Base-by-base conservation (phyloP, 495 filamentous ascomycete species). In the Tuber microsphaerosporum region DNA sequence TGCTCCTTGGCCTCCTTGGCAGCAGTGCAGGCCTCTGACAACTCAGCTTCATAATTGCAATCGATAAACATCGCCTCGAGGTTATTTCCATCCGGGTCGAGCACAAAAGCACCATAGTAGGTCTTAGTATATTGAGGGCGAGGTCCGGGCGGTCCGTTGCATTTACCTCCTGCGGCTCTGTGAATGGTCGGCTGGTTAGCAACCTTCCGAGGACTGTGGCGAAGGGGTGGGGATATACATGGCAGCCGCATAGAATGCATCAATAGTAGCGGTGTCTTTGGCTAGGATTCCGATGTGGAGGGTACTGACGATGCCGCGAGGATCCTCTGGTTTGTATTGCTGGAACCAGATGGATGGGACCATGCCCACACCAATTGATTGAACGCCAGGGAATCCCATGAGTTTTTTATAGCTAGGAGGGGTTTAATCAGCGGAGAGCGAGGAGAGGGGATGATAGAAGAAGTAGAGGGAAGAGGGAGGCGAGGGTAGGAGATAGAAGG, bases 61-160 rank as follows among this genome's bases (percentile, higher is more conserved):
- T 65, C 56, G 3, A 65, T 65, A 17, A 17, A 75, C 26, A 73
- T 43, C 0, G 69, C 68, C 42, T 75, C 74, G 69, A 75, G 43
- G 51, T 75, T 75, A 41, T 71, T 42, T 39, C 74, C 74, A 14
- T 75, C 74, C 8, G 70, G 69, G 39, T 75, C 74, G 14, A 22
- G 16, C 37, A 75, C 74, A 16, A 75, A 75, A 70, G 74, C 69
- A 1, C 37, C 74, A n/a, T 75, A 75, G 39, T 75, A 75, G 26
- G 2, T 73, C 26, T 48, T 73, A 14, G 26, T 39, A 39, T 75
- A 75, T 45, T 73, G 34, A n/a, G 39, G 26, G 16, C 74, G 39
- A 17, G 71, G 42, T 34, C 74, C 74, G n/a, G 74, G 74, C 5
- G 69, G 69, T n/a, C 74, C 74, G 20, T 75, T 75, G 71, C 74